Percentiles rank a stretch among this genome's conserved stretches.
These are phyloP conservation scores for Didymella sp. DNA, from an alignment of 2,329 filamentous ascomycete genomes.

Conservation along the genomic window DNA sequence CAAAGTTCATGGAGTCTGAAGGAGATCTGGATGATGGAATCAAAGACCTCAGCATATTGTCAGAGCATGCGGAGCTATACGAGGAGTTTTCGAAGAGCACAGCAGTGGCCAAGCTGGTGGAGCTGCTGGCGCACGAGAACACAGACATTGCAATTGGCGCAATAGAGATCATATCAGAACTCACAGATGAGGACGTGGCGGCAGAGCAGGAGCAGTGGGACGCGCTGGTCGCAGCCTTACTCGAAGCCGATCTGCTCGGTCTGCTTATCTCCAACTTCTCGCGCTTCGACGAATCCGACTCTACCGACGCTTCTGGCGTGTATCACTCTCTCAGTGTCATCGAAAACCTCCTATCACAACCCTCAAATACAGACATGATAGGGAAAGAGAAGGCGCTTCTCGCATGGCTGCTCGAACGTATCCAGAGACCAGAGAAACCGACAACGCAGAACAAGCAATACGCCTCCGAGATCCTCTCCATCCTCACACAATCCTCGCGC, in stretches of 20 bases:
- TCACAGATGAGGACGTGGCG: constrained; percentile 91
- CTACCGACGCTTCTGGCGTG: constrained; percentile 80
- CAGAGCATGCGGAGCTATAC: constrained; percentile 86
- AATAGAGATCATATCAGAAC: constrained; percentile 85
- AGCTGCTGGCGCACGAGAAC: constrained; percentile 90
- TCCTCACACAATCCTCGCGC: constrained; percentile 78
- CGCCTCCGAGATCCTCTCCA: constrained; percentile 87
- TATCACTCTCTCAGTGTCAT: constrained; percentile 84
- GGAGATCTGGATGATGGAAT: constrained; percentile 89
- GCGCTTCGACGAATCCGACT: constrained; percentile 75
- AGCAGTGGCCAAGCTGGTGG: constrained; percentile 75
- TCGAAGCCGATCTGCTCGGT: constrained; percentile 72
- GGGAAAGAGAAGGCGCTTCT: constrained; percentile 72
- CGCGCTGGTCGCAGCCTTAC: constrained; percentile 68
- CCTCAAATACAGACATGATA: constrained; percentile 72
- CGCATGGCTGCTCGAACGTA: constrained; percentile 78
- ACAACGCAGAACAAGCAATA: constrained; percentile 95
- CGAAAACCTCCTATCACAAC: constrained; percentile 82
- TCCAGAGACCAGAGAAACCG: constrained; percentile 70
- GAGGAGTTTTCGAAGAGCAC: constrained; percentile 78
- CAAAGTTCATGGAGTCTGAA: constrained; percentile 83
- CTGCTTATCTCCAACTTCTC: constrained; percentile 79
- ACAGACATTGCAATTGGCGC: constrained; percentile 94
- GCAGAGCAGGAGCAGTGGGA: constrained; percentile 84
- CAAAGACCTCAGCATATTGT: constrained; percentile 79